A percentile compares a stretch with the other conserved stretches of the same genome.
These are phyloP conservation scores for Albatrellus ellisii DNA, from an alignment of 768 basidiomycete genomes.

Conservation along the genomic window DNA sequence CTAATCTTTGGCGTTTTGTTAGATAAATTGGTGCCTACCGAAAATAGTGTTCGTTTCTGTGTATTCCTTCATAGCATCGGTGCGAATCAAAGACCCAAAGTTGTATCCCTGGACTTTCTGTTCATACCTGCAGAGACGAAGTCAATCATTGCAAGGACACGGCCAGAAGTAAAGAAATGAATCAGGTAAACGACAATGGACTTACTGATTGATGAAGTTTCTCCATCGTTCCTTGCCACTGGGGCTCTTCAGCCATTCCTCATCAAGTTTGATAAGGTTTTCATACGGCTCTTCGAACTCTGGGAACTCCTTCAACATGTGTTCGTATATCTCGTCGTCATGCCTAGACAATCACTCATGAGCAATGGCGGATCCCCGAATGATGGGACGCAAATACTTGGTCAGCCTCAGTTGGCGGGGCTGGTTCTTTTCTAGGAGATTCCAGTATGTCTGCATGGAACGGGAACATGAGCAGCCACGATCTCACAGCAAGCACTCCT, in stretches of 20 bases:
- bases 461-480: slow-evolving; percentile 2
- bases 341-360: slow-evolving; percentile 17
- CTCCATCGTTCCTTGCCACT: slow-evolving; percentile 88
- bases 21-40: slow-evolving; percentile 40
- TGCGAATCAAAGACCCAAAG: slow-evolving; percentile 90
- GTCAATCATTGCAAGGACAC: background rate
- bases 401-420: slow-evolving; percentile 74
- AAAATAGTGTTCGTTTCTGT: slow-evolving; percentile 90
- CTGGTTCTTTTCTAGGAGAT: slow-evolving; percentile 68
- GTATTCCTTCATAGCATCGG: slow-evolving; percentile 70
- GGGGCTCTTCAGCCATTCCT: slow-evolving; percentile 84
- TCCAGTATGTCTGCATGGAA: slow-evolving; percentile 76
- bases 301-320: slow-evolving; percentile 69
- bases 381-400: no score
- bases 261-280: slow-evolving; percentile 51
- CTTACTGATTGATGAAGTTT: slow-evolving; percentile 66
- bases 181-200: slow-evolving; percentile 2
- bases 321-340: slow-evolving; percentile 85
- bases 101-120: slow-evolving; percentile 88
- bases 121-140: slow-evolving; percentile 49
- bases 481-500: slow-evolving; percentile 2
- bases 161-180: background rate
- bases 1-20: no score
- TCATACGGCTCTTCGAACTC: slow-evolving; percentile 37
- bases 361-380: slow-evolving; percentile 14